Percentiles rank a stretch among this genome's conserved stretches.
Evolutionary conservation across 257 asterid species (phyloP).

Genomic region (Nicotiana attenuata): DNA sequence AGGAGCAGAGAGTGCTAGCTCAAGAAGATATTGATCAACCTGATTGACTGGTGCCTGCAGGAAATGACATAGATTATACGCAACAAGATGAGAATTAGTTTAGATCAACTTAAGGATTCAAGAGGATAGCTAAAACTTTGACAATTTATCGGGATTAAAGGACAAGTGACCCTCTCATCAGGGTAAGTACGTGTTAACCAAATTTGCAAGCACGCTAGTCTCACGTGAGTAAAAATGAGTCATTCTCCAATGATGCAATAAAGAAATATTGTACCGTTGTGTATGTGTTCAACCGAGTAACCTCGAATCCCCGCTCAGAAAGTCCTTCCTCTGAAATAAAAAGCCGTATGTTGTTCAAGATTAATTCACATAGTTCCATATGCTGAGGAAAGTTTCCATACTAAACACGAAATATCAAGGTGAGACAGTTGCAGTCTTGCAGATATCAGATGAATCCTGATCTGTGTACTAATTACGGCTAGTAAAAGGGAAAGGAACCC

Average conservation of each 20-base stretch:
- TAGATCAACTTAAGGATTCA: neutral
- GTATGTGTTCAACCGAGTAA: constrained; percentile 83
- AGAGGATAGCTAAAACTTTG: neutral
- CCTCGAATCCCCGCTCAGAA: constrained; percentile 78
- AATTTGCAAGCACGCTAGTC: neutral
- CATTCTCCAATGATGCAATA: neutral
- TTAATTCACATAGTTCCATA: neutral
- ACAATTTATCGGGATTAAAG: neutral
- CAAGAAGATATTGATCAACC: constrained; percentile 45
- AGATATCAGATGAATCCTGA: neutral
- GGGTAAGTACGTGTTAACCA: neutral
- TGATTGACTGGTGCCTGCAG: constrained; percentile 50
- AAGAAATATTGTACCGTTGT: constrained; percentile 60
- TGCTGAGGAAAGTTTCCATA: neutral
- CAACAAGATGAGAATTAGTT: constrained; percentile 5
- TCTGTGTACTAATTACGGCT: neutral
- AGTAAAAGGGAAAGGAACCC: neutral
- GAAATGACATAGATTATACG: constrained; percentile 4
- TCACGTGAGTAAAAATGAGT: neutral
- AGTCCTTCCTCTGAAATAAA: constrained; percentile 81
- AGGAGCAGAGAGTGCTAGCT: constrained; percentile 61
- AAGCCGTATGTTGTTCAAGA: neutral
- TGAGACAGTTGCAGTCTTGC: neutral
- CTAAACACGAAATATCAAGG: neutral
- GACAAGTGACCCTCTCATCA: neutral